Conservation (phyloP, 129 eudicot genomes). For the Arctium minus region DNA sequence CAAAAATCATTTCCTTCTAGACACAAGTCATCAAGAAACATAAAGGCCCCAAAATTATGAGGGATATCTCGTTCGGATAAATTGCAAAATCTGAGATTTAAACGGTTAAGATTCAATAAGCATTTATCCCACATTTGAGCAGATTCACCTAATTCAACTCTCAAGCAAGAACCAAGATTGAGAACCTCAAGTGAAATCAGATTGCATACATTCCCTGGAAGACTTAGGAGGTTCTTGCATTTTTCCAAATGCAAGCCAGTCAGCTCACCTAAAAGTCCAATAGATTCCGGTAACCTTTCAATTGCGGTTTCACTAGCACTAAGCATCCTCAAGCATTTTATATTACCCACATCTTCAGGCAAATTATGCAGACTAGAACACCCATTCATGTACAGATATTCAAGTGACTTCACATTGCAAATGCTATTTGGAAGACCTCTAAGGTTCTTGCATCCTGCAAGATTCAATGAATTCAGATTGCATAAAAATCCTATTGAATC, state of each 20-base stretch:
- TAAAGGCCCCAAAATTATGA: not conserved
- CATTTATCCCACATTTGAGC: slow-evolving; percentile 15
- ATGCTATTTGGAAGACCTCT: slow-evolving; percentile 19
- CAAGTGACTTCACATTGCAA: slow-evolving; percentile 16
- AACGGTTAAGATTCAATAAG: slow-evolving; percentile 1
- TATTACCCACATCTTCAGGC: slow-evolving; percentile 16
- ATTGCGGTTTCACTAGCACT: slow-evolving; percentile 1
- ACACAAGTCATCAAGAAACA: not conserved
- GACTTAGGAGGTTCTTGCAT: slow-evolving; percentile 8
- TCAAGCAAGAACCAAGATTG: slow-evolving; percentile 7
- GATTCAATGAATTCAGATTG: not conserved
- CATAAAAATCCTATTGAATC: not conserved
- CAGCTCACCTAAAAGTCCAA: not conserved
- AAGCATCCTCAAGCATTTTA: slow-evolving; percentile 4
- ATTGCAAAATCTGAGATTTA: slow-evolving; percentile 1
- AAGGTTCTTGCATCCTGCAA: slow-evolving; percentile 10
- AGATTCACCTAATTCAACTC: slow-evolving; percentile 8
- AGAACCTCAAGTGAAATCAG: not conserved
- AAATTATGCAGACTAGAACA: slow-evolving; percentile 15
- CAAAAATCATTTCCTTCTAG: not conserved
- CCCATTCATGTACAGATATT: not conserved
- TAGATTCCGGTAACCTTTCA: not conserved
- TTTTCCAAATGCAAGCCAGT: not conserved
- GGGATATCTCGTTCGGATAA: slow-evolving; percentile 7
- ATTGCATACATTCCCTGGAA: slow-evolving; percentile 2